phyloP scores from a whole-genome alignment of 2,329 filamentous ascomycete species.

The Anthostomella pinea region DNA sequence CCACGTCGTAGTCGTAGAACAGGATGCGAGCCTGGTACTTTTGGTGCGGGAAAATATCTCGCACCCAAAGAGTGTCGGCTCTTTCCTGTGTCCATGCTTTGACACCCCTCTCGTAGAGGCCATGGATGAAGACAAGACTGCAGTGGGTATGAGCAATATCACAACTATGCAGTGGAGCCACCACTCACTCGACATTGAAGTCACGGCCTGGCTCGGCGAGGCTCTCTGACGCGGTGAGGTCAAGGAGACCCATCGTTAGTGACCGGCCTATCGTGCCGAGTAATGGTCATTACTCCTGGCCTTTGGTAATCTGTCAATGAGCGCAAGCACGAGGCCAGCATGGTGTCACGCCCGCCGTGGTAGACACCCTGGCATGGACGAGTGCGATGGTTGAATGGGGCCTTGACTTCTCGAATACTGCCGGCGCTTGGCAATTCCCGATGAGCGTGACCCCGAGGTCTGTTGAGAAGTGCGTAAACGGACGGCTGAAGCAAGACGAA shows the following conservation, averaged over 20 bases:
- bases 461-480: too few species aligned
- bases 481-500: too few species aligned
- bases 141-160: not conserved
- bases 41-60: constrained; percentile 6
- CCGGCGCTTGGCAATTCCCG: too few species aligned
- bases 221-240: constrained; percentile 1
- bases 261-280: too few species aligned
- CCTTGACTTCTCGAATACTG: too few species aligned
- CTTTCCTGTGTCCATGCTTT: constrained; percentile 2
- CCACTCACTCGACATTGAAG: constrained; percentile 5
- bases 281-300: too few species aligned
- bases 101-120: constrained; percentile 4
- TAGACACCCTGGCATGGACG: too few species aligned
- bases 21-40: constrained; percentile 8
- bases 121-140: constrained; percentile 8
- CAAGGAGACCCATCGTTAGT: constrained; percentile 8
- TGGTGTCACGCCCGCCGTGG: too few species aligned
- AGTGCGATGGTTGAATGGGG: too few species aligned
- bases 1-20: constrained; percentile 11
- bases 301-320: too few species aligned
- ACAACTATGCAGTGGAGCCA: not conserved
- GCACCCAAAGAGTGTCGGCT: constrained; percentile 5
- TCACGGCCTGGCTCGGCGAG: not conserved
- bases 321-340: too few species aligned
- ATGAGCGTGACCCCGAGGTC: too few species aligned